phyloP scores from a whole-genome alignment of 2,329 filamentous ascomycete species.

The Colletotrichum simmondsii region DNA sequence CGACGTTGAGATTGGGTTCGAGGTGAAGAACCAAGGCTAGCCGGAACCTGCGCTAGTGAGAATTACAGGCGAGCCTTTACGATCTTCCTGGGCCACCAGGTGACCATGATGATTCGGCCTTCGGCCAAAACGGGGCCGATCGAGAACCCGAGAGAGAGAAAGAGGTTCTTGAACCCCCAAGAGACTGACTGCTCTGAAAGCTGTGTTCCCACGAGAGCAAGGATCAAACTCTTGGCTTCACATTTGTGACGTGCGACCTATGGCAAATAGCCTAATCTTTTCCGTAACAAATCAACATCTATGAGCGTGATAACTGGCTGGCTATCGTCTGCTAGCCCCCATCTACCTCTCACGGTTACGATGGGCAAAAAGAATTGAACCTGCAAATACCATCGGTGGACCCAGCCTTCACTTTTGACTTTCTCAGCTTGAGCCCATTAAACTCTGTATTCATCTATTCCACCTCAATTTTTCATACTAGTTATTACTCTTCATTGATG shows the following conservation, averaged over 20 bases:
- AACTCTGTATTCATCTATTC: too few species aligned
- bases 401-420: too few species aligned
- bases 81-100: neutral
- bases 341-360: too few species aligned
- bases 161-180: neutral
- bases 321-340: too few species aligned
- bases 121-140: slow-evolving; percentile 5
- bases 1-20: neutral
- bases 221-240: neutral
- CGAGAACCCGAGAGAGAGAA: too few species aligned
- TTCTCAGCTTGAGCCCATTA: too few species aligned
- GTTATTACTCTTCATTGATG: too few species aligned
- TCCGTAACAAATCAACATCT: neutral
- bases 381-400: too few species aligned
- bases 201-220: neutral
- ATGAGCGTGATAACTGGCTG: neutral
- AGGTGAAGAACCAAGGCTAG: too few species aligned
- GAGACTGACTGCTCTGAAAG: too few species aligned
- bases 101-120: neutral
- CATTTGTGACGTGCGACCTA: neutral
- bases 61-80: neutral
- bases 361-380: too few species aligned
- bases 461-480: too few species aligned
- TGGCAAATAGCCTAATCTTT: neutral
- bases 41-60: neutral